phyloP scores from a whole-genome alignment of 495 filamentous ascomycete genomes.

The Venustampulla echinocandica region DNA sequence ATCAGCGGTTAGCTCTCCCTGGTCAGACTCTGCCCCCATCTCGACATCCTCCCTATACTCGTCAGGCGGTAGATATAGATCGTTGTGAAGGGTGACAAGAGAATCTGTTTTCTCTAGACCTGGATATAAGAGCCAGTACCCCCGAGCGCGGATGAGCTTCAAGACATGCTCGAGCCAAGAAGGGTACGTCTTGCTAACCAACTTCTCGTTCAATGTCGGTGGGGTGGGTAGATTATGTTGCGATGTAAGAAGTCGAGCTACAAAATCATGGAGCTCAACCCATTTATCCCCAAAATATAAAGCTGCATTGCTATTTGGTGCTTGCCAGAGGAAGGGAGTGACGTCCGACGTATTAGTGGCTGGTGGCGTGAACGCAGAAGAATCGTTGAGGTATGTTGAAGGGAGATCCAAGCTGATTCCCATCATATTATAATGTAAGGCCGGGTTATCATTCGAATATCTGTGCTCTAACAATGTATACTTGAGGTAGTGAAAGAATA shows the following conservation, averaged over 20 bases:
- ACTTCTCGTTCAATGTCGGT: conserved; percentile 33
- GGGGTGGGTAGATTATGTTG: conserved; percentile 25
- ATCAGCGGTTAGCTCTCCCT: conserved; percentile 19
- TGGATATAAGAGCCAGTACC: conserved; percentile 71
- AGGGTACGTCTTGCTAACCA: conserved; percentile 54
- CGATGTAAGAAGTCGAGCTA: conserved; percentile 46
- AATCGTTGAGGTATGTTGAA: conserved; percentile 46
- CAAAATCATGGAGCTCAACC: conserved; percentile 69
- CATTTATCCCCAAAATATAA: conserved; percentile 79
- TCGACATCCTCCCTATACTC: conserved; percentile 39
- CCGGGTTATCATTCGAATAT: conserved; percentile 46
- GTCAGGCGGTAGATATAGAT: conserved; percentile 61
- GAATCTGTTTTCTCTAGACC: conserved; percentile 38
- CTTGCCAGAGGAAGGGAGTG: conserved; percentile 67
- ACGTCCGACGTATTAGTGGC: conserved; percentile 20
- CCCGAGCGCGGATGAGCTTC: conserved; percentile 59
- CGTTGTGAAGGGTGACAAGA: conserved; percentile 62
- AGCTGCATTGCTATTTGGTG: conserved; percentile 68
- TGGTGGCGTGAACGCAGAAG: conserved; percentile 44
- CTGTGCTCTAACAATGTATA: conserved; percentile 65
- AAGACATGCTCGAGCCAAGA: conserved; percentile 71
- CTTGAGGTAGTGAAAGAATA: conserved; percentile 75
- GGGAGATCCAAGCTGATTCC: conserved; percentile 74
- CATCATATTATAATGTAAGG: conserved; percentile 44
- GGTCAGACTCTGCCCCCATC: not conserved